These are phyloP conservation scores for Dictyostelium intermedium DNA, from an alignment of 78 protist species.

Conservation along the genomic window DNA sequence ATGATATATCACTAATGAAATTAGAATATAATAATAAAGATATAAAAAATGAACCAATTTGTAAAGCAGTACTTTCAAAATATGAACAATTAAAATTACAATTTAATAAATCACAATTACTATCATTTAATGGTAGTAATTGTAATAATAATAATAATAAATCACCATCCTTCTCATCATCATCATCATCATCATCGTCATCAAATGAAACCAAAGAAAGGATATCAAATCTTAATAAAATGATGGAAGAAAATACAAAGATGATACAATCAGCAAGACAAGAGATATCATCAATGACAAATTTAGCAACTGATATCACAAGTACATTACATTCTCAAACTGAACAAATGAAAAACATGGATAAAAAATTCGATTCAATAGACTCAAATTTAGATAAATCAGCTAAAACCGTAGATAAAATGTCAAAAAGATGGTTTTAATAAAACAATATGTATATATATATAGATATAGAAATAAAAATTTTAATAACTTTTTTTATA, in stretches of 20 bases:
- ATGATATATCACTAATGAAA: not conserved
- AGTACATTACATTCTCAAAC: not conserved
- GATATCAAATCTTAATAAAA: not conserved
- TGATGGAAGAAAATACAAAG: not conserved
- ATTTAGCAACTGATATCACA: not conserved
- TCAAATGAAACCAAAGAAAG: not conserved
- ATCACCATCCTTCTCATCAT: not conserved
- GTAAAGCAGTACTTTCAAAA: not conserved
- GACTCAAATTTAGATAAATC: not conserved
- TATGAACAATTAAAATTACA: conserved; percentile 17
- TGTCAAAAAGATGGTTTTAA: conserved; percentile 31
- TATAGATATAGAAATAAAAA: not conserved
- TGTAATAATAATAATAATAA: not conserved
- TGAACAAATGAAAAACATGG: conserved; percentile 24
- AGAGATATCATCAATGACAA: not conserved
- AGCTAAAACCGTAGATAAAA: not conserved
- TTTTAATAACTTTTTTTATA: not conserved
- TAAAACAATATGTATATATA: not conserved
- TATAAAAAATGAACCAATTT: not conserved
- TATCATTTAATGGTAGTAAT: not conserved
- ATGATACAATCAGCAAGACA: not conserved
- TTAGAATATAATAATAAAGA: not conserved
- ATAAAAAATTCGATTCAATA: conserved; percentile 11
- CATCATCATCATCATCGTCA: not conserved
- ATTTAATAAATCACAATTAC: not conserved